phyloP scores from a whole-genome alignment of 2,329 filamentous ascomycete genomes.

The Colletotrichum sp. region DNA sequence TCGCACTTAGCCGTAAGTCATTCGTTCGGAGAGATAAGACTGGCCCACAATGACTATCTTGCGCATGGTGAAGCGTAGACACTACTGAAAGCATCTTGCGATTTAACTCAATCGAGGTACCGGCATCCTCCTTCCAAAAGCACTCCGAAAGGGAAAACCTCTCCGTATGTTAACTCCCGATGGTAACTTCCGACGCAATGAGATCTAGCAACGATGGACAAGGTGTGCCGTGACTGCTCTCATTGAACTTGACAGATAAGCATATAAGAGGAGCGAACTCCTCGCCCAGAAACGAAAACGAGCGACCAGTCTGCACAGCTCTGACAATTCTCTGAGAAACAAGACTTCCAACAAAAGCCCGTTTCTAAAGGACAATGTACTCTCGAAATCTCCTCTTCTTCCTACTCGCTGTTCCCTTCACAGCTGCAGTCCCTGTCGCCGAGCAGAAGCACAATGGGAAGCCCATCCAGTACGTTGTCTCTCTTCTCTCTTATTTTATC shows the following conservation, averaged over 20 bases:
- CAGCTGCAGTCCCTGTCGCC: neutral
- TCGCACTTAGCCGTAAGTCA: neutral
- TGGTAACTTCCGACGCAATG: neutral
- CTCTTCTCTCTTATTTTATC: neutral
- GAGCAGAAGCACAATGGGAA: neutral
- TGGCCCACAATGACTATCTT: neutral
- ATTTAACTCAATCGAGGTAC: neutral
- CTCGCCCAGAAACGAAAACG: rapidly evolving
- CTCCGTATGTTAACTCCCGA: neutral
- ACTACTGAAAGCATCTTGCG: neutral
- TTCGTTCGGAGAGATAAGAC: neutral
- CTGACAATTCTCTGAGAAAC: neutral
- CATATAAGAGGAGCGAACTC: neutral
- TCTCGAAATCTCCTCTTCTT: neutral
- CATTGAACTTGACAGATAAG: neutral
- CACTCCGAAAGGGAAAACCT: neutral
- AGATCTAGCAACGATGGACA: neutral
- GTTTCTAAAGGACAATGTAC: neutral
- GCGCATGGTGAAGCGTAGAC: neutral
- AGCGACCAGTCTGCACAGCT: neutral
- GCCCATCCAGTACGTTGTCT: neutral
- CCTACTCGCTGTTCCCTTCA: neutral
- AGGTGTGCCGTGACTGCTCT: neutral
- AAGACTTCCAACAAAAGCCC: neutral
- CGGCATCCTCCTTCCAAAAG: neutral